These are phyloP conservation scores for Coniella lustricola DNA, from an alignment of 2,329 filamentous ascomycete species.

Conservation along the genomic window DNA sequence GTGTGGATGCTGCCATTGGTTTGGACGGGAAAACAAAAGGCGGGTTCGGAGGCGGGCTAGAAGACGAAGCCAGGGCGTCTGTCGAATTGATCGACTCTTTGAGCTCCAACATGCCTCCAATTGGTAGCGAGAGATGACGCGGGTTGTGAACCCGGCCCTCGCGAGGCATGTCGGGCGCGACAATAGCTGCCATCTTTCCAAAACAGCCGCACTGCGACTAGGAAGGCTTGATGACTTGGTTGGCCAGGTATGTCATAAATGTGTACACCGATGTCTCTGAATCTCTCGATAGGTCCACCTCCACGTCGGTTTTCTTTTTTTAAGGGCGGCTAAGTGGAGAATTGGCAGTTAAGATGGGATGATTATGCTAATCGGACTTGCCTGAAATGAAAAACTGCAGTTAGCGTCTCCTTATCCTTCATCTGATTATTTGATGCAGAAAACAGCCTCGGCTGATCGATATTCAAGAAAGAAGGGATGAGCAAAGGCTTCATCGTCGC, in stretches of 20 bases:
- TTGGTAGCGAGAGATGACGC: constrained; percentile 20
- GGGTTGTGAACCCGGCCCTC: constrained; percentile 18
- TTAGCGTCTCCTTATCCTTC: constrained; percentile 20
- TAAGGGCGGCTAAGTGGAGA: constrained; percentile 6
- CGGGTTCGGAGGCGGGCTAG: constrained; percentile 51
- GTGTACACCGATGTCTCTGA: constrained; percentile 10
- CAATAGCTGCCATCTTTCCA: constrained; percentile 28
- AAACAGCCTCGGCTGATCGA: constrained; percentile 5
- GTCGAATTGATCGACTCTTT: constrained; percentile 21
- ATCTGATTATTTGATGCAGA: constrained; percentile 16
- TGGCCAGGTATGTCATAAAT: constrained; percentile 33
- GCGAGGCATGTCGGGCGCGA: constrained; percentile 22
- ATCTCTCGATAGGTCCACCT: background rate
- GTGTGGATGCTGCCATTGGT: constrained; percentile 39
- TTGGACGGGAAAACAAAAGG: constrained; percentile 56
- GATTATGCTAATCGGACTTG: constrained; percentile 12
- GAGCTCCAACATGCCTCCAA: constrained; percentile 22
- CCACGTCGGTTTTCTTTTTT: background rate
- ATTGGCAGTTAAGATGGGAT: constrained; percentile 8
- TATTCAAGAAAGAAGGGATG: background rate
- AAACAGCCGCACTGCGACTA: constrained; percentile 42
- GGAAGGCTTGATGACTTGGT: constrained; percentile 33
- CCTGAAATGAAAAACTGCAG: constrained; percentile 5
- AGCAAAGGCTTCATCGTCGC: no score
- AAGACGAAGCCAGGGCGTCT: constrained; percentile 28